phyloP scores from a whole-genome alignment of 2,329 filamentous ascomycete genomes.

The Sordariomycetes sp. region DNA sequence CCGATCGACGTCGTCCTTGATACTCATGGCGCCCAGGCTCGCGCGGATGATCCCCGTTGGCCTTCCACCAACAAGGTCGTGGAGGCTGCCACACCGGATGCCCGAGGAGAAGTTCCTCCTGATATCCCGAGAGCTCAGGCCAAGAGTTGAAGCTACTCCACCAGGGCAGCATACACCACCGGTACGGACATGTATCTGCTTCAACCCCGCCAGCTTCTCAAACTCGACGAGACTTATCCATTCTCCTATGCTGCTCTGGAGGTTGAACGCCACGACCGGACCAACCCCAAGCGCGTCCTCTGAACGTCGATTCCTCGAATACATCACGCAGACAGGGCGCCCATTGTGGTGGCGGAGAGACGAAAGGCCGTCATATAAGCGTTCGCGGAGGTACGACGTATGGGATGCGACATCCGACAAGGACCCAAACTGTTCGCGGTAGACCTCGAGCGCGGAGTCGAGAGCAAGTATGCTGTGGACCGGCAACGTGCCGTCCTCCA shows the following conservation, averaged over 20 bases:
- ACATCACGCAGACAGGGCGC: constrained; percentile 50
- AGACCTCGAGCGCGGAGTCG: constrained; percentile 42
- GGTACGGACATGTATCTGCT: constrained; percentile 72
- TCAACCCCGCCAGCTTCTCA: constrained; percentile 71
- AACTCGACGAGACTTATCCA: constrained; percentile 78
- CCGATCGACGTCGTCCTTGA: constrained; percentile 53
- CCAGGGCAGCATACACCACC: constrained; percentile 89
- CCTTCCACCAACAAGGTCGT: constrained; percentile 71
- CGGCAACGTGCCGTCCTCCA: constrained; percentile 55
- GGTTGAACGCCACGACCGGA: constrained; percentile 73
- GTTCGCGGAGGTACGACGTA: constrained; percentile 48
- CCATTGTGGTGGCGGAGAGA: constrained; percentile 58
- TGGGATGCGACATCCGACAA: constrained; percentile 57
- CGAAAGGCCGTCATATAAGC: constrained; percentile 43
- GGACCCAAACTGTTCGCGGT: constrained; percentile 39
- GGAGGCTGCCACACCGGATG: constrained; percentile 70
- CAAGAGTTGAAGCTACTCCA: constrained; percentile 62
- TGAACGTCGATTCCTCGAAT: constrained; percentile 23
- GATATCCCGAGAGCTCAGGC: constrained; percentile 69
- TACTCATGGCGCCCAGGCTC: constrained; percentile 88
- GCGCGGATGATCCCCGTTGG: constrained; percentile 78
- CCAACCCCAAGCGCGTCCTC: constrained; percentile 33
- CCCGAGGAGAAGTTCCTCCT: constrained; percentile 73
- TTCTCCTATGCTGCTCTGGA: constrained; percentile 51
- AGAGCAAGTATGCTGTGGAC: constrained; percentile 53